These are phyloP conservation scores for Phlyctochytrium planicorne DNA, from an alignment of 192 early-diverging fungal species.

Conservation along the genomic window DNA sequence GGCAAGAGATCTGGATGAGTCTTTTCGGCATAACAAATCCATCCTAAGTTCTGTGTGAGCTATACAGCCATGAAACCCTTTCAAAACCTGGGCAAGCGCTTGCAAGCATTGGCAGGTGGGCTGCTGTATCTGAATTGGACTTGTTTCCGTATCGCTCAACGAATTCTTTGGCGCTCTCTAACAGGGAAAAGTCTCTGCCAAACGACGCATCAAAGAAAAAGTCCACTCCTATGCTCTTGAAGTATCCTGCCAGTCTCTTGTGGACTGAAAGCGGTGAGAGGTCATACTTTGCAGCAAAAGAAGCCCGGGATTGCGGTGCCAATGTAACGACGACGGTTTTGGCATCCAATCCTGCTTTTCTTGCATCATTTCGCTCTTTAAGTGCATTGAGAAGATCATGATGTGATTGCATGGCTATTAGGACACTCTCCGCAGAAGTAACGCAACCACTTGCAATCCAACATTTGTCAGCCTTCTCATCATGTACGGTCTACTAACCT, in stretches of 20 bases:
- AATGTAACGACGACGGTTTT: conserved; percentile 81
- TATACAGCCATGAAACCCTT: neutral
- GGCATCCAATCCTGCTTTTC: conserved; percentile 15
- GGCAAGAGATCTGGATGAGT: conserved; percentile 89
- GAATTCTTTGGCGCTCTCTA: conserved; percentile 87
- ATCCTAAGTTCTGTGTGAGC: conserved; percentile 48
- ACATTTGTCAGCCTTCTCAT: neutral
- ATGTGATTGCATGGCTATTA: conserved; percentile 91
- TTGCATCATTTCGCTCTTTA: conserved; percentile 54
- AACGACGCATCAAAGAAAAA: conserved; percentile 88
- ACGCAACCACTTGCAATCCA: conserved; percentile 87
- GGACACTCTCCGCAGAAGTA: conserved; percentile 94
- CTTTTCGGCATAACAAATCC: conserved; percentile 99
- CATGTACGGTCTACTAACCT: conserved; percentile 50
- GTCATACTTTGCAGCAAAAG: conserved; percentile 82
- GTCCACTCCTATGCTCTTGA: conserved; percentile 74
- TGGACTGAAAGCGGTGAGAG: conserved; percentile 69
- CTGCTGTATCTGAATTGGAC: conserved; percentile 27
- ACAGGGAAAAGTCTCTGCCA: conserved; percentile 81
- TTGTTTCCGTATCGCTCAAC: conserved; percentile 61
- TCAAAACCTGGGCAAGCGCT: conserved; percentile 52
- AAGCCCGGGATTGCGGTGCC: conserved; percentile 86
- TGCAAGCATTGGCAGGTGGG: conserved; percentile 51
- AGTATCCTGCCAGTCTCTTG: conserved; percentile 67
- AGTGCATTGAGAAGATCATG: conserved; percentile 78